Percentiles rank a stretch among this genome's conserved stretches.
These are phyloP conservation scores for Podaxis sp. DNA, from an alignment of 768 basidiomycete genomes.

Conservation along the genomic window DNA sequence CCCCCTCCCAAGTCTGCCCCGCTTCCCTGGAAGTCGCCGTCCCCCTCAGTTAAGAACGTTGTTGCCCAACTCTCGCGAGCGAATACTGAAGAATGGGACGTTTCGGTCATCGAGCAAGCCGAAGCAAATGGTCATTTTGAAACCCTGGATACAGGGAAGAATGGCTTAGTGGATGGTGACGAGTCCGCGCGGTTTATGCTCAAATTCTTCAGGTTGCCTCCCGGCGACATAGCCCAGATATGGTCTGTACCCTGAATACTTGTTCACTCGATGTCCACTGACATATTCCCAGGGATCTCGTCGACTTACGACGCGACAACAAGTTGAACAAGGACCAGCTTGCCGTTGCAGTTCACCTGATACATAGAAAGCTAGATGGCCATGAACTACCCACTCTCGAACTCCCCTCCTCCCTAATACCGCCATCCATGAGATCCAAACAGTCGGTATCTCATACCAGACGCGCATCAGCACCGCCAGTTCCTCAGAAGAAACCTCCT, in stretches of 20 bases:
- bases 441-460: slow-evolving; percentile 8
- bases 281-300: slow-evolving; percentile 24
- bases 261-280: neutral
- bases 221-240: slow-evolving; percentile 32
- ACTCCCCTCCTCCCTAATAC: slow-evolving; percentile 28
- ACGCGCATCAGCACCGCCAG: slow-evolving; percentile 11
- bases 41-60: neutral
- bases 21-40: slow-evolving; percentile 7
- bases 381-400: slow-evolving; percentile 24
- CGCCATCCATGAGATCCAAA: slow-evolving; percentile 23
- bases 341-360: slow-evolving; percentile 31
- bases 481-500: slow-evolving; percentile 11
- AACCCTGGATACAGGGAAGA: slow-evolving; percentile 23
- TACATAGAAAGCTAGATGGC: slow-evolving; percentile 27
- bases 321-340: slow-evolving; percentile 33
- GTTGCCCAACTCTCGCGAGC: neutral
- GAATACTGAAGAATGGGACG: slow-evolving; percentile 1
- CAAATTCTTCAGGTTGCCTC: slow-evolving; percentile 20
- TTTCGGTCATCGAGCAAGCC: slow-evolving; percentile 9
- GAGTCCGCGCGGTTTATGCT: slow-evolving; percentile 28
- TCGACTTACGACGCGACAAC: slow-evolving; percentile 29
- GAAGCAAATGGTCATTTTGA: slow-evolving; percentile 28
- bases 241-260: slow-evolving; percentile 23
- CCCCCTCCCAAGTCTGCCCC: slow-evolving; percentile 6
- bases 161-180: slow-evolving; percentile 29